phyloP scores from a whole-genome alignment of 1,139 yeast genomes.

The Pneumocystis carinii region DNA sequence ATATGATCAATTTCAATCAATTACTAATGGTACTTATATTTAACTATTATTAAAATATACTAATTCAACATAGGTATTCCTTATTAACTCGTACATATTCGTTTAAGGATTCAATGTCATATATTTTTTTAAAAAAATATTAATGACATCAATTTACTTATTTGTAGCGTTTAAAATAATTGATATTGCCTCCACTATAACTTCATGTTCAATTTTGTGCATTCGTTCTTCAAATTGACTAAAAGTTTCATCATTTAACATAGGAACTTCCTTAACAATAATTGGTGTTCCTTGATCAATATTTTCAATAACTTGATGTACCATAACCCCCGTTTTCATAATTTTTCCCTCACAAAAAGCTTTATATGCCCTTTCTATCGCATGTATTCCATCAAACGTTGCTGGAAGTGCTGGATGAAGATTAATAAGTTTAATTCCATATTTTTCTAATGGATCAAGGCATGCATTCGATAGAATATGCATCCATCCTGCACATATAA shows the following conservation, averaged over 20 bases:
- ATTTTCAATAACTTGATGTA: slow-evolving; percentile 83
- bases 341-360: slow-evolving; percentile 77
- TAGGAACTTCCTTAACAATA: slow-evolving; percentile 59
- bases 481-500: slow-evolving; percentile 99
- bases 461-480: slow-evolving; percentile 69
- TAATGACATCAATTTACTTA: neutral
- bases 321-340: slow-evolving; percentile 84
- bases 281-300: slow-evolving; percentile 90
- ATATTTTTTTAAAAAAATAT: neutral
- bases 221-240: slow-evolving; percentile 72
- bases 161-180: neutral
- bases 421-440: slow-evolving; percentile 64
- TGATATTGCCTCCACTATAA: slow-evolving; percentile 59
- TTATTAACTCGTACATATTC: slow-evolving; percentile 3
- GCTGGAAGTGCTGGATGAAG: slow-evolving; percentile 96
- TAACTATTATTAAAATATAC: slow-evolving; percentile 20
- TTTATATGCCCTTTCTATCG: slow-evolving; percentile 89
- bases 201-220: slow-evolving; percentile 72
- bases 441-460: slow-evolving; percentile 46
- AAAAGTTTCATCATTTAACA: slow-evolving; percentile 54
- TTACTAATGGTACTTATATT: slow-evolving; percentile 93
- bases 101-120: neutral
- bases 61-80: neutral
- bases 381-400: slow-evolving; percentile 91
- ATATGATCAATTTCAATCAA: slow-evolving; percentile 90